A percentile compares a stretch with the other conserved stretches of the same genome.
Evolutionary conservation across 176 grass and related monocot species (phyloP).

Genomic region (Zoysia japonica): DNA sequence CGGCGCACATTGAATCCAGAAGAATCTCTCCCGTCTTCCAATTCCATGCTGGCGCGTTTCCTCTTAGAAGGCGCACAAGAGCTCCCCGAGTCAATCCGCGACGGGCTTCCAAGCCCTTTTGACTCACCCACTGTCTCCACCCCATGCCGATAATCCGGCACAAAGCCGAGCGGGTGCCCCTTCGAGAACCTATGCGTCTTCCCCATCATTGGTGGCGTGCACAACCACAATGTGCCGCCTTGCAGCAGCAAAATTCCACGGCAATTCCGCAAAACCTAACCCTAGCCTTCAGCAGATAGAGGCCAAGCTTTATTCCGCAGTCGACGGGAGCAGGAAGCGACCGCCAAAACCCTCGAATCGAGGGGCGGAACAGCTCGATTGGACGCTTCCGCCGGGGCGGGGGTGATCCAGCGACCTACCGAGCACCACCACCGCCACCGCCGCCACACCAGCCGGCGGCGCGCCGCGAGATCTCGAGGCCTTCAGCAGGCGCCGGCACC

Average conservation of each 20-base stretch:
- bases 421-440: background rate
- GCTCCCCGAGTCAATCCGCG: constrained; percentile 66
- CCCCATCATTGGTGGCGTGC: constrained; percentile 65
- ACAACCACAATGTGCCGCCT: constrained; percentile 32
- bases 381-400: constrained; percentile 17
- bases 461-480: constrained; percentile 56
- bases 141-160: constrained; percentile 73
- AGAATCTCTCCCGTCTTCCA: constrained; percentile 3
- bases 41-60: constrained; percentile 62
- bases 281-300: constrained; percentile 26
- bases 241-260: constrained; percentile 30
- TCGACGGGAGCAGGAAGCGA: background rate
- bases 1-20: constrained; percentile 49
- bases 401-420: constrained; percentile 56
- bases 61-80: constrained; percentile 61
- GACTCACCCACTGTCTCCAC: constrained; percentile 75
- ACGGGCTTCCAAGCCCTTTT: constrained; percentile 53
- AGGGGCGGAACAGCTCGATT: constrained; percentile 29
- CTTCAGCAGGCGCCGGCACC: constrained; percentile 38
- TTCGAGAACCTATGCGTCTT: constrained; percentile 92
- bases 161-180: constrained; percentile 70
- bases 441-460: constrained; percentile 33
- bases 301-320: constrained; percentile 39
- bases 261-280: constrained; percentile 50
- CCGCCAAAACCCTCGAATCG: constrained; percentile 46